phyloP scores from a whole-genome alignment of 345 rosid species.

The Eucalyptus cloeziana region DNA sequence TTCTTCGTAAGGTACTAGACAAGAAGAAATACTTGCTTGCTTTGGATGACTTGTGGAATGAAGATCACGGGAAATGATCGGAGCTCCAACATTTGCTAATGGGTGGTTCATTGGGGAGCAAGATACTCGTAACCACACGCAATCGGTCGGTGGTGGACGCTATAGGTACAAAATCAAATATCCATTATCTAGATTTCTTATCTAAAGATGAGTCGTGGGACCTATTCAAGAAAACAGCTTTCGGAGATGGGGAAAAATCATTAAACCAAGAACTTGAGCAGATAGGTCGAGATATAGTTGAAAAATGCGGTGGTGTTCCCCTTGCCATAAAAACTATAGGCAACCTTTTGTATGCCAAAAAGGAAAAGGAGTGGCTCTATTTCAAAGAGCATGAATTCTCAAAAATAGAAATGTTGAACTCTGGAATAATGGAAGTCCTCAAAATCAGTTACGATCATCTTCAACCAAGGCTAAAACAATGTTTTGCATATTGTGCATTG shows the following conservation, averaged over 20 bases:
- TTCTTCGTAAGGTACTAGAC: fast-evolving
- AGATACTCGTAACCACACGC: not conserved
- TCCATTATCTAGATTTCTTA: fast-evolving
- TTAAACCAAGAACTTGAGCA: fast-evolving
- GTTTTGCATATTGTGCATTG: not conserved
- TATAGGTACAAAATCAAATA: too few relatives aligned
- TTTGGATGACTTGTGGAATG: not conserved
- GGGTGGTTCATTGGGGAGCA: not conserved
- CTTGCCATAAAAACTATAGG: not conserved
- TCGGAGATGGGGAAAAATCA: not conserved
- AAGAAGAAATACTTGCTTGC: not conserved
- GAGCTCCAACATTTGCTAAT: not conserved
- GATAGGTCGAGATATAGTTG: not conserved
- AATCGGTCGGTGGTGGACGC: fast-evolving
- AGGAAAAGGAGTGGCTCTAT: not conserved
- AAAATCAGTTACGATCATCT: not conserved
- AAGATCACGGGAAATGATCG: not conserved
- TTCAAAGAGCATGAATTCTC: not conserved
- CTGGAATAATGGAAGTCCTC: not conserved
- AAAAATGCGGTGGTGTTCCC: not conserved
- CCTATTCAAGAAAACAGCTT: not conserved
- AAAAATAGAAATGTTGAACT: too few relatives aligned
- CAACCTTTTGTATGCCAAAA: not conserved
- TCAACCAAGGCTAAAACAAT: not conserved
- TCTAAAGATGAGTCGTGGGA: not conserved